Percentiles rank a stretch among this genome's conserved stretches.
Conservation (phyloP, 2,329 filamentous ascomycete genomes). For the Capronia epimyces region DNA sequence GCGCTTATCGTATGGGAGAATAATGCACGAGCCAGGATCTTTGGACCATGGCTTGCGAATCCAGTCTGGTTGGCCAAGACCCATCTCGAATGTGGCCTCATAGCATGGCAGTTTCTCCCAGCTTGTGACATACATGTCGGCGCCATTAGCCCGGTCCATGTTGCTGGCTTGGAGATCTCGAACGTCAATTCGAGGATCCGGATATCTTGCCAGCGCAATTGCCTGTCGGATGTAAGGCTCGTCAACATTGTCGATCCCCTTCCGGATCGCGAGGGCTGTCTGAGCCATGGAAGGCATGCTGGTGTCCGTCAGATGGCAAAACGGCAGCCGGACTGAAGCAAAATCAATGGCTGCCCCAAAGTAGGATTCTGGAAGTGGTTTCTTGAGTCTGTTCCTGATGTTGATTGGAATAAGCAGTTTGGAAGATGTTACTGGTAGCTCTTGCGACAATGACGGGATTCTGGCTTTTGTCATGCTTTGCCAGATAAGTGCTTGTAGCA, state of each 20-base stretch:
- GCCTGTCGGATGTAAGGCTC: conserved; percentile 31
- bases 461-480: conserved; percentile 32
- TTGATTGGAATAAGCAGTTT: conserved; percentile 39
- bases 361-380: conserved; percentile 35
- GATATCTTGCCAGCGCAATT: conserved; percentile 24
- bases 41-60: conserved; percentile 29
- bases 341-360: conserved; percentile 41
- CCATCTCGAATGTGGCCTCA: conserved; percentile 26
- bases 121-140: conserved; percentile 30
- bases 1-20: conserved; percentile 23
- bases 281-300: conserved; percentile 31
- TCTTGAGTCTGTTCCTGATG: conserved; percentile 35
- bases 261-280: conserved; percentile 35
- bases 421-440: conserved; percentile 30
- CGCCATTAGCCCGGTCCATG: conserved; percentile 26
- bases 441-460: conserved; percentile 32
- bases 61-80: conserved; percentile 27
- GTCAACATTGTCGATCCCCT: conserved; percentile 32
- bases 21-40: conserved; percentile 29
- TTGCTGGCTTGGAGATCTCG: conserved; percentile 28
- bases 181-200: conserved; percentile 22
- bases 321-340: conserved; percentile 29
- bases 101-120: conserved; percentile 27
- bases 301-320: conserved; percentile 30
- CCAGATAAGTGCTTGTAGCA: conserved; percentile 37